Evolutionary conservation across 2,329 filamentous ascomycete species (phyloP), one percentile per base, ranked within the genome.

Genomic region (Aspergillus jensenii): DNA sequence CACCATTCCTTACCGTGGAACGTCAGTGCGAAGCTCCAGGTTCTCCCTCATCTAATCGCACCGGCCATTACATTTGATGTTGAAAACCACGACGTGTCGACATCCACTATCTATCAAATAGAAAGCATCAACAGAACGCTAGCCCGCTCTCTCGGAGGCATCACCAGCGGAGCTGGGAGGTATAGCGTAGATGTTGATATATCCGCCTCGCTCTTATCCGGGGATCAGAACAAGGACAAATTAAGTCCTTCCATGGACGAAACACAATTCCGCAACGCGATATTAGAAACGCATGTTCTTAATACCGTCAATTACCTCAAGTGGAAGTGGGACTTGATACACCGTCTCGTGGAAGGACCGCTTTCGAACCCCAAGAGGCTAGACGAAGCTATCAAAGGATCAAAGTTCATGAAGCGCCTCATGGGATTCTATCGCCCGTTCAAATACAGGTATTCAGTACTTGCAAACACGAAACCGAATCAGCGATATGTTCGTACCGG

Each of bases 401-500:
- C 93, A 2, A 98, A 98, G 71, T 99, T 98, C 69, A 89, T 98
- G 67, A 97, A 98, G 77, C 84, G 96, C 9, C 82, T 99, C 58
- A 87, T 97, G 72, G 95, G 92, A 59, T 99, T 99, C 71, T 96
- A 96, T 71, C 85, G 95, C 11, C 95, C 95, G 1, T 99, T 99
- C 79, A 99, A 99, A 72, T 96, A 92, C 71, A 89, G 92, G 62
- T 99, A 98, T 68, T 91, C 93, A 0, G 90, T 96, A 66, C 84
- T 95, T 43, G 88, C 90, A 65, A 98, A 91, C 71, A 96, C 92
- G 0, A 90, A 95, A 61, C 91, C 90, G 54, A 96, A 96, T 56
- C 93, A 98, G 69, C 93, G 96, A 65, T 98, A 98, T 72, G 88
- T 99, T 47, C 86, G 89, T 64, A 90, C 90, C 19, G 95, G 95